These are phyloP conservation scores for Penicillium coprophilum DNA, from an alignment of 495 filamentous ascomycete genomes.

Conservation along the genomic window DNA sequence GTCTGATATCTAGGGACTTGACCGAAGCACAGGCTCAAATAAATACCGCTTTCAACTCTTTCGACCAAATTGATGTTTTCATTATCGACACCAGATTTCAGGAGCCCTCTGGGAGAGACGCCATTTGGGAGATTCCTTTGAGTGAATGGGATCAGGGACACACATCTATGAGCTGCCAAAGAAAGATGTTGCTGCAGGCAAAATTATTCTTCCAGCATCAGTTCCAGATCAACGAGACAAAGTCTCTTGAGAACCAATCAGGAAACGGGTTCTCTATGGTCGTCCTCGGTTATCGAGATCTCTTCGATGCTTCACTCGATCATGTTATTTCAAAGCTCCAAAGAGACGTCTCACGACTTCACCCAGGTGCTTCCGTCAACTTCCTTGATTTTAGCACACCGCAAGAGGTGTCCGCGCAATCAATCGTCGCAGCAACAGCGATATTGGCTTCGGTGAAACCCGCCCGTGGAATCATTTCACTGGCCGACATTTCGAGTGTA, in stretches of 20 bases:
- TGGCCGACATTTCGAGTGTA: background rate
- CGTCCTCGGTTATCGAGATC: background rate
- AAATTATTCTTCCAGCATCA: background rate
- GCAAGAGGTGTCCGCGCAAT: background rate
- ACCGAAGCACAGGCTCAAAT: background rate
- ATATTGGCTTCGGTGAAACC: background rate
- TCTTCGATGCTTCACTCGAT: background rate
- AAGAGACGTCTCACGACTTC: background rate
- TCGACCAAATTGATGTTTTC: background rate
- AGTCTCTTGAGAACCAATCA: background rate
- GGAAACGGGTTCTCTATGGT: background rate
- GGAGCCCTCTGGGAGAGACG: background rate
- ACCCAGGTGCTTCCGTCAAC: background rate
- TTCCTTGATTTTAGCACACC: background rate
- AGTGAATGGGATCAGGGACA: background rate
- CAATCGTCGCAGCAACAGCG: background rate
- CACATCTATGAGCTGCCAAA: background rate
- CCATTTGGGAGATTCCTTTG: background rate
- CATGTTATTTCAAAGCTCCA: background rate
- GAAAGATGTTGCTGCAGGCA: background rate
- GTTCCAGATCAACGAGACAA: background rate
- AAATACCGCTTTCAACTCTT: background rate
- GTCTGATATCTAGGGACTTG: background rate
- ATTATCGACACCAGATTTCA: background rate
- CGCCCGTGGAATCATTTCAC: background rate